phyloP scores from a whole-genome alignment of 1,284 basidiomycete genomes.

The Gymnopus androsaceus region DNA sequence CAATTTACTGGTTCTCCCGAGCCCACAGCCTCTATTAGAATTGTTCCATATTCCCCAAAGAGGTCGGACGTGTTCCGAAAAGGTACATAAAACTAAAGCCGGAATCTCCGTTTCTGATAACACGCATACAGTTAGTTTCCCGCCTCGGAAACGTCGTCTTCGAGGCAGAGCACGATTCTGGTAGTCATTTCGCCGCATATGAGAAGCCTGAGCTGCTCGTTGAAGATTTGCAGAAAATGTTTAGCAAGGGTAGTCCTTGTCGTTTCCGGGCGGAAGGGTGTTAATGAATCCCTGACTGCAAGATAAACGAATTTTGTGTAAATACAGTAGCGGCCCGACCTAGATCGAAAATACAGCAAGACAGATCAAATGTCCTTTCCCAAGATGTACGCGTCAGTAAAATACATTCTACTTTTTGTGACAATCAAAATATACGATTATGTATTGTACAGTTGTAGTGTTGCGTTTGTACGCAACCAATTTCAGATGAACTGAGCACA shows the following conservation, averaged over 20 bases:
- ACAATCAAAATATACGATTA: too few species aligned
- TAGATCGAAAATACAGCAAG: too few species aligned
- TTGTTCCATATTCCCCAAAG: constrained; percentile 12
- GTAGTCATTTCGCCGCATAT: constrained; percentile 10
- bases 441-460: too few species aligned
- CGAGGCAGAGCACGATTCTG: constrained; percentile 3
- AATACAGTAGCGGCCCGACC: too few species aligned
- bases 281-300: not conserved
- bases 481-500: too few species aligned
- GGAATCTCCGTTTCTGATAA: not conserved
- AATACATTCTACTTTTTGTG: too few species aligned
- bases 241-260: constrained; percentile 16
- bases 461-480: too few species aligned
- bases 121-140: not conserved
- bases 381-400: too few species aligned
- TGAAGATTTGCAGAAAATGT: constrained; percentile 9
- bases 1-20: constrained; percentile 11
- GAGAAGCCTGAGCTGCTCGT: constrained; percentile 8
- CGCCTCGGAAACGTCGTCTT: constrained; percentile 5
- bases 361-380: too few species aligned
- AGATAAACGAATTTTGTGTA: not conserved
- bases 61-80: not conserved
- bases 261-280: constrained; percentile 16
- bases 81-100: not conserved
- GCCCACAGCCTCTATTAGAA: constrained; percentile 10